phyloP scores from a whole-genome alignment of 768 basidiomycete genomes.

The Butyriboletus loyo region DNA sequence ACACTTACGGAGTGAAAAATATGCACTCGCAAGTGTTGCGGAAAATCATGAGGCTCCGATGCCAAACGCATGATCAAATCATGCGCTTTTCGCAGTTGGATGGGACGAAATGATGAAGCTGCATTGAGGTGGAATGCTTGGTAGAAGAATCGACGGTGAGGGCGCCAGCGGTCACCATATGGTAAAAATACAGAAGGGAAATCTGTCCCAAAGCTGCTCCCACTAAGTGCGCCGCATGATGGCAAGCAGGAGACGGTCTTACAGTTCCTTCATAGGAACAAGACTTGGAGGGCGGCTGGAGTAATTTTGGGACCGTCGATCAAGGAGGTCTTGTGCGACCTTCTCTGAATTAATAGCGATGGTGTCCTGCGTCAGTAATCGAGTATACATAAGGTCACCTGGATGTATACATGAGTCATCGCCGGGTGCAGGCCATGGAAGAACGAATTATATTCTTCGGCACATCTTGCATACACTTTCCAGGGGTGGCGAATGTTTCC shows the following conservation, averaged over 20 bases:
- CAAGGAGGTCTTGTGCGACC: slow-evolving; percentile 23
- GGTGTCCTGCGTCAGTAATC: slow-evolving; percentile 22
- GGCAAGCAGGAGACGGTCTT: background rate
- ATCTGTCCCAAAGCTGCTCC: slow-evolving; percentile 20
- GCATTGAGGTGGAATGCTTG: slow-evolving; percentile 34
- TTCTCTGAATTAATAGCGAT: slow-evolving; percentile 26
- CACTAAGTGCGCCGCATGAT: background rate
- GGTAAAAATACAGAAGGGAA: slow-evolving; percentile 26
- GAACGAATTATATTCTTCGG: slow-evolving; percentile 17
- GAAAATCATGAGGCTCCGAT: slow-evolving; percentile 19
- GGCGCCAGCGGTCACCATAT: slow-evolving; percentile 29
- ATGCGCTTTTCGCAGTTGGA: slow-evolving; percentile 33
- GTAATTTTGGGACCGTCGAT: slow-evolving; percentile 21
- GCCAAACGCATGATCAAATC: slow-evolving; percentile 29
- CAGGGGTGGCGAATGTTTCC: slow-evolving; percentile 24
- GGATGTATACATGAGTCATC: background rate
- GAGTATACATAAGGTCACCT: slow-evolving; percentile 25
- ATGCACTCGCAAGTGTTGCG: slow-evolving; percentile 22
- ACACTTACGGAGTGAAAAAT: slow-evolving; percentile 21
- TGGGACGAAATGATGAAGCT: slow-evolving; percentile 27
- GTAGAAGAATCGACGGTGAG: slow-evolving; percentile 34
- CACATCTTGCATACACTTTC: slow-evolving; percentile 22
- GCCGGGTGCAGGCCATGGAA: background rate
- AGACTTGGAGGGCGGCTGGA: slow-evolving; percentile 23
- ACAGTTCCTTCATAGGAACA: slow-evolving; percentile 19